A percentile compares a stretch with the other conserved stretches of the same genome.
phyloP scores from a whole-genome alignment of 768 basidiomycete species.

The Coprinellus micaceus region DNA sequence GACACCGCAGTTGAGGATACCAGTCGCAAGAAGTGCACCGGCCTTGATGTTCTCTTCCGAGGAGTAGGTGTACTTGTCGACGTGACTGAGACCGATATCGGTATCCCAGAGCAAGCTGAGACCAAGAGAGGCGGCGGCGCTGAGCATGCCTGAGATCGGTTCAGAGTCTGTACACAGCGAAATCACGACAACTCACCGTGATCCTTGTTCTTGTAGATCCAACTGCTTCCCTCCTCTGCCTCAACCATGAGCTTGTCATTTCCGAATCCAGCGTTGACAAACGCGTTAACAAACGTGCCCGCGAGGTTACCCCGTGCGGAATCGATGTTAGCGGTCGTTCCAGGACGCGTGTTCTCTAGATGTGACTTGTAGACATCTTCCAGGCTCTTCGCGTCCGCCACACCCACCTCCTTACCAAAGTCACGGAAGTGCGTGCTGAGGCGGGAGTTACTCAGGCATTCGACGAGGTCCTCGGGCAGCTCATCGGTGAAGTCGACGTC shows the following conservation, averaged over 20 bases:
- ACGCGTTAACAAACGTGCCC: constrained; percentile 97
- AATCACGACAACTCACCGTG: constrained; percentile 55
- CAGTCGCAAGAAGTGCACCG: constrained; percentile 92
- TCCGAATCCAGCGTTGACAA: constrained; percentile 97
- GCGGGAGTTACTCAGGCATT: constrained; percentile 82
- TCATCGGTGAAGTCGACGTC: constrained; percentile 60
- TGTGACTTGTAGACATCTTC: constrained; percentile 99
- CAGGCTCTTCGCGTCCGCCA: constrained; percentile 82
- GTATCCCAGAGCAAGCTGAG: constrained; percentile 94
- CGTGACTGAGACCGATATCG: constrained; percentile 87
- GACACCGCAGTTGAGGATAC: constrained; percentile 85
- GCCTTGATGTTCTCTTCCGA: constrained; percentile 97
- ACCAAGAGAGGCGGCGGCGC: constrained; percentile 91
- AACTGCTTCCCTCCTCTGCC: constrained; percentile 93
- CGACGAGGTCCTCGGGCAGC: constrained; percentile 75
- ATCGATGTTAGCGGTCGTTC: constrained; percentile 74
- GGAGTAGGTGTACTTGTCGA: constrained; percentile 97
- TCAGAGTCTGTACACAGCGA: neutral
- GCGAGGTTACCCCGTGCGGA: constrained; percentile 94
- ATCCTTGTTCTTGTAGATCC: constrained; percentile 99
- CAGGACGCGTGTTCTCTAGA: constrained; percentile 80
- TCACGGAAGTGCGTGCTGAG: constrained; percentile 82
- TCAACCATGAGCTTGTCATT: constrained; percentile 99
- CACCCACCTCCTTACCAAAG: constrained; percentile 93
- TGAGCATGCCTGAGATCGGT: constrained; percentile 75